Conservation (phyloP, 1,284 basidiomycete genomes). For the Ceratobasidium sp. region DNA sequence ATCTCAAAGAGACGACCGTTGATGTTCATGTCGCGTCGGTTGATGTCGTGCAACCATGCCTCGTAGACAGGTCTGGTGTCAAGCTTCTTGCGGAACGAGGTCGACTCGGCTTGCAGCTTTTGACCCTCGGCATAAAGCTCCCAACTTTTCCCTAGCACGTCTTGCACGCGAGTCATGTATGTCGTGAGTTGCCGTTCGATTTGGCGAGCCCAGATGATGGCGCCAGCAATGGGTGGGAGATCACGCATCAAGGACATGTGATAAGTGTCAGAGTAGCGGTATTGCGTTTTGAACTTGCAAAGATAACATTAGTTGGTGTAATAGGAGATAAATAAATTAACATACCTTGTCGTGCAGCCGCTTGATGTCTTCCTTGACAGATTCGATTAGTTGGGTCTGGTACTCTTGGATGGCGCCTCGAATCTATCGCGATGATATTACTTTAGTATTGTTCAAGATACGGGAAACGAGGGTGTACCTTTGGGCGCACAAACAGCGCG, state of each 20-base stretch:
- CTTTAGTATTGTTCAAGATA: background rate
- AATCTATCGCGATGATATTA: conserved; percentile 60
- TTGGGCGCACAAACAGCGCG: conserved; percentile 95
- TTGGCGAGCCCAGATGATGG: conserved; percentile 98
- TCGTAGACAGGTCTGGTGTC: conserved; percentile 94
- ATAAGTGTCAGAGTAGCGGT: conserved; percentile 92
- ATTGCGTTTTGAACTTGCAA: conserved; percentile 86
- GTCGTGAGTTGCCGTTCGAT: conserved; percentile 95
- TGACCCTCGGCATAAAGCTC: conserved; percentile 99
- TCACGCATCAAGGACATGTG: conserved; percentile 99
- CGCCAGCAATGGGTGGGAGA: conserved; percentile 93
- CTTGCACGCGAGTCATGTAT: conserved; percentile 99
- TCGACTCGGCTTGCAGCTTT: conserved; percentile 90
- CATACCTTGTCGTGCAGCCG: conserved; percentile 87
- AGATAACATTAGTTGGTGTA: conserved; percentile 13
- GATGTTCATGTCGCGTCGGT: conserved; percentile 88
- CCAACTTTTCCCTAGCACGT: conserved; percentile 98
- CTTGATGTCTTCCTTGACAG: conserved; percentile 97
- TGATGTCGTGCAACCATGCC: conserved; percentile 96
- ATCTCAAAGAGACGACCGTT: conserved; percentile 97
- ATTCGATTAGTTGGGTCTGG: conserved; percentile 96
- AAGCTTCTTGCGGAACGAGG: conserved; percentile 93
- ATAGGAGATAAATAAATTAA: conserved; percentile 44
- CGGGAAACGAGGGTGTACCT: conserved; percentile 60
- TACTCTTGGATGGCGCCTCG: conserved; percentile 98